These are phyloP conservation scores for Hericium coralloides DNA, from an alignment of 768 basidiomycete genomes.

Conservation along the genomic window DNA sequence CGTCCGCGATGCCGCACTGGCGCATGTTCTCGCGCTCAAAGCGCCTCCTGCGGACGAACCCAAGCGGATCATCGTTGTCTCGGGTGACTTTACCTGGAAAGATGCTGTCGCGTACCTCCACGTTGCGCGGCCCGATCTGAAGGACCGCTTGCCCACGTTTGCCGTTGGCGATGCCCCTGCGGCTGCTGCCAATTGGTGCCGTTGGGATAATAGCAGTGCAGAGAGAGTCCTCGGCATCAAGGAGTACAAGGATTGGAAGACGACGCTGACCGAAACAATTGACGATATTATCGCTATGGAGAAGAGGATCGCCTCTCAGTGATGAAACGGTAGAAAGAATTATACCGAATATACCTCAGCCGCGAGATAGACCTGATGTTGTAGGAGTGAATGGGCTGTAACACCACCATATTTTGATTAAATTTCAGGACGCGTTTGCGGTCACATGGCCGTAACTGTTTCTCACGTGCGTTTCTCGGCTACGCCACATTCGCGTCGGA, in stretches of 20 bases:
- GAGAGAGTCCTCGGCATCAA: neutral
- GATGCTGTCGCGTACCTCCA: neutral
- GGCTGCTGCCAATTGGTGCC: neutral
- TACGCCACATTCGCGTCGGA: too few relatives aligned
- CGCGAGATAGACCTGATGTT: too few relatives aligned
- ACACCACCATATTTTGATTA: too few relatives aligned
- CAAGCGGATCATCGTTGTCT: constrained; percentile 3
- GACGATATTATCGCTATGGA: neutral
- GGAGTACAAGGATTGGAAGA: neutral
- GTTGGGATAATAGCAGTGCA: neutral
- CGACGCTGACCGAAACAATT: neutral
- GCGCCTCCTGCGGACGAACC: constrained; percentile 1
- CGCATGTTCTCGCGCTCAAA: constrained; percentile 18
- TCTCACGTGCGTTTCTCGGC: neutral
- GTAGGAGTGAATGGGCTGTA: too few relatives aligned
- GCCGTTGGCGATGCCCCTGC: constrained; percentile 1
- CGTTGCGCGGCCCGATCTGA: constrained; percentile 12
- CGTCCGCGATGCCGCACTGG: constrained; percentile 20
- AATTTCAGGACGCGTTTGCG: too few relatives aligned
- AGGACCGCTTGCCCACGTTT: neutral
- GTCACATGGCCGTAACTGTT: neutral
- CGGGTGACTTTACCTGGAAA: too few relatives aligned
- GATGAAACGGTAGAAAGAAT: too few relatives aligned
- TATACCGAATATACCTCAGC: too few relatives aligned
- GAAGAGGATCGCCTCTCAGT: neutral